phyloP scores from a whole-genome alignment of 2,329 filamentous ascomycete genomes.

The Xylaria sp. region DNA sequence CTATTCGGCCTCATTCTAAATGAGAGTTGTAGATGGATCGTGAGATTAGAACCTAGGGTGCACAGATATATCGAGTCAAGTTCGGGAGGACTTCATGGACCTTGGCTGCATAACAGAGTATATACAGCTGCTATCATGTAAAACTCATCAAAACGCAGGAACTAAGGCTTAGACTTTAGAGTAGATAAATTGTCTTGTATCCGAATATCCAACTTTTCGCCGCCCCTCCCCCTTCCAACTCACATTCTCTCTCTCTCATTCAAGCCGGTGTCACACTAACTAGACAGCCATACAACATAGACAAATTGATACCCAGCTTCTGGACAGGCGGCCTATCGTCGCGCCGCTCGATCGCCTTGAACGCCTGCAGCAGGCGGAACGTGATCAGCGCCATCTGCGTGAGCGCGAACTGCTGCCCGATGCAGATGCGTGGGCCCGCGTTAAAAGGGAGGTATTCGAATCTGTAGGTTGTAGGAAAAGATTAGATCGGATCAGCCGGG shows the following conservation, averaged over 20 bases:
- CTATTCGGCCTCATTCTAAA: too few relatives aligned
- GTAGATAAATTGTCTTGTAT: too few relatives aligned
- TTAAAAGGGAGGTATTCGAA: constrained; percentile 48
- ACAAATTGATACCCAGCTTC: constrained; percentile 38
- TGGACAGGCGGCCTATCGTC: constrained; percentile 38
- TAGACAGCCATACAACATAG: constrained; percentile 40
- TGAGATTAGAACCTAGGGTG: too few relatives aligned
- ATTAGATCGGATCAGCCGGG: background rate
- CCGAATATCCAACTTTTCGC: too few relatives aligned
- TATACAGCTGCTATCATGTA: too few relatives aligned
- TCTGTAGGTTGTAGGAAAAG: constrained; percentile 23
- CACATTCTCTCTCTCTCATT: background rate
- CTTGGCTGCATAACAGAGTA: too few relatives aligned
- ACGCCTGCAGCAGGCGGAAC: constrained; percentile 40
- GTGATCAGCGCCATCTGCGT: constrained; percentile 41
- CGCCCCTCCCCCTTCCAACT: too few relatives aligned
- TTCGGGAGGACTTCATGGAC: too few relatives aligned
- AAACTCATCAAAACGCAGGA: too few relatives aligned
- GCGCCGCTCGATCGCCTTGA: constrained; percentile 36
- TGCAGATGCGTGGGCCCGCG: constrained; percentile 47
- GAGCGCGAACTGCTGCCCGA: constrained; percentile 46
- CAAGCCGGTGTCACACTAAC: constrained; percentile 37
- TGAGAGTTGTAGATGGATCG: too few relatives aligned
- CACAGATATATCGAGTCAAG: too few relatives aligned
- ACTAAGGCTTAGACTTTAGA: too few relatives aligned